Percentiles rank a stretch among this genome's conserved stretches.
These are phyloP conservation scores for Batrachochytrium dendrobatidis DNA, from an alignment of 371 early-diverging fungal species.

Conservation along the genomic window DNA sequence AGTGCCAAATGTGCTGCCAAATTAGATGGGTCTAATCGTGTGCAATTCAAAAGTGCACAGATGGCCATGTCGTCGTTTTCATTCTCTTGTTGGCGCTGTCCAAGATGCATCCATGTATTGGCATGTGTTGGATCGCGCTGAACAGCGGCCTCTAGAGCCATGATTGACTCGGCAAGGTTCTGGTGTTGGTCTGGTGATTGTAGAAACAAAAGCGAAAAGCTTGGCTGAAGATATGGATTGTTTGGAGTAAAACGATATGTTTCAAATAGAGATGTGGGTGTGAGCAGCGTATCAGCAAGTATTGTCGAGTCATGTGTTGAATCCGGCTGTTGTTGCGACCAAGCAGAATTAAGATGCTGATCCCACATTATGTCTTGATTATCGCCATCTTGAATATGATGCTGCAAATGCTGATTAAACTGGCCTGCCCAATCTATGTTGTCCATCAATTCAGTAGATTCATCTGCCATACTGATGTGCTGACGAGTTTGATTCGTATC, in stretches of 20 bases:
- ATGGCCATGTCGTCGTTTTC: slow-evolving; percentile 89
- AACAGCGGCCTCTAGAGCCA: slow-evolving; percentile 88
- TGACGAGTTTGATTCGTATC: background rate
- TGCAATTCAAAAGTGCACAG: slow-evolving; percentile 74
- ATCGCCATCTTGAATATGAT: background rate
- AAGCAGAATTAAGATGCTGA: slow-evolving; percentile 19
- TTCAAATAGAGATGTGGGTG: too few relatives aligned
- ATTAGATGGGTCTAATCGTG: slow-evolving; percentile 57
- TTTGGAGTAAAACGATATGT: slow-evolving; percentile 67
- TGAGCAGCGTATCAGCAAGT: background rate
- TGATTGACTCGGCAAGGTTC: slow-evolving; percentile 70
- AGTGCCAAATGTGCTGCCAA: slow-evolving; percentile 80
- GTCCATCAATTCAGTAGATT: too few relatives aligned
- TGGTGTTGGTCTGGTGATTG: slow-evolving; percentile 37
- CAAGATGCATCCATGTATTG: slow-evolving; percentile 76
- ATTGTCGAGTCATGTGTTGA: background rate
- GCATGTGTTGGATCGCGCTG: slow-evolving; percentile 74
- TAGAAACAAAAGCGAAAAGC: slow-evolving; percentile 27
- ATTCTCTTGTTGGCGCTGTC: slow-evolving; percentile 88
- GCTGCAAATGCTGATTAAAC: slow-evolving; percentile 11
- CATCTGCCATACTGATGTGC: too few relatives aligned
- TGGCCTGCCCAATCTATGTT: slow-evolving; percentile 22
- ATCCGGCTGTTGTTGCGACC: slow-evolving; percentile 33
- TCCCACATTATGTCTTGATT: slow-evolving; percentile 1
- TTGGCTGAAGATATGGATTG: slow-evolving; percentile 66